Evolutionary conservation across 2,329 filamentous ascomycete species (phyloP), one percentile per base, ranked within the genome.

Genomic region (Pseudogymnoascus sp.): DNA sequence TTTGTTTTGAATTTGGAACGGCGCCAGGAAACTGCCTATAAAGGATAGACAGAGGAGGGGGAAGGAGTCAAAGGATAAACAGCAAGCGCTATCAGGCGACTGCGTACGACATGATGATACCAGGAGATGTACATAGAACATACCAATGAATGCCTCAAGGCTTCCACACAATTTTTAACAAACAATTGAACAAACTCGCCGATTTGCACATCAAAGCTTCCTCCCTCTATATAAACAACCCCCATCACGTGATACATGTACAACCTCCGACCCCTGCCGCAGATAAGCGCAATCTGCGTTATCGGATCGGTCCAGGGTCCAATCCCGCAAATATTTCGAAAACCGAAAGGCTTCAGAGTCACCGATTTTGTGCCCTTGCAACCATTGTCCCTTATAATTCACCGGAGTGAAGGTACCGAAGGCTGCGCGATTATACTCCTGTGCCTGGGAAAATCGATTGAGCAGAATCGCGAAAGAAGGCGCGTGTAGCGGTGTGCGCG

Each of bases 201-300:
- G 4, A n/a, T 12, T 53, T 34, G 4, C 14, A 53, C 5, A 53
- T 16, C 12, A 1, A 18, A 18, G 7, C 2, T 6, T 49, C 14
- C 14, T 1, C n/a, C 25, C 23, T 8, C 14, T 16, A 14, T n/a
- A 25, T 46, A 7, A 25, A 25, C 0, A n/a, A 8, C 9, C 2
- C 0, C 1, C 0, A 11, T 53, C 46, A 53, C 46, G 46, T 53
- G 46, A 31, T 18, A 2, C 8, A 18, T 1, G 18, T 14, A 9
- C 7, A 18, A 31, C 18, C 14, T 5, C 46, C 46, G 25, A 3
- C n/a, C 25, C 25, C 46, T 53, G 46, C 46, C 46, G 25, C 12
- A 53, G 46, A 53, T 53, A 53, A 53, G 46, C 46, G 46, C 46
- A 53, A 53, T 31, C 43, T 25, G 43, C 46, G 46, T 53, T 53